These are phyloP conservation scores for Boletellus ananiceps DNA, from an alignment of 768 basidiomycete genomes.

Conservation along the genomic window DNA sequence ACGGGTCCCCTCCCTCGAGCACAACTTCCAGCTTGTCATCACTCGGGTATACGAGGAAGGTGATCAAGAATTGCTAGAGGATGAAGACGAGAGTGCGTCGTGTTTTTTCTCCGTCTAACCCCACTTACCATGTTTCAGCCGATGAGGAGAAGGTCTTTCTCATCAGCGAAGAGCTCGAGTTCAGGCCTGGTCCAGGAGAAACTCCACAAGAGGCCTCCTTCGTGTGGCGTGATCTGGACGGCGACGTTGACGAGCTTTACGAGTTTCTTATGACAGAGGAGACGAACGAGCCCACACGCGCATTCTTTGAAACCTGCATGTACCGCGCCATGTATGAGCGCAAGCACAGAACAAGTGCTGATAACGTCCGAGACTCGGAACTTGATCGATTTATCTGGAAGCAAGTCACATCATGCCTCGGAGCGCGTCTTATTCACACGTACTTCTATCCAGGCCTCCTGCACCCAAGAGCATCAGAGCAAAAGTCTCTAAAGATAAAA, in stretches of 20 bases:
- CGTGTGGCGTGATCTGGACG: conserved; percentile 87
- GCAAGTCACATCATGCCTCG: conserved; percentile 43
- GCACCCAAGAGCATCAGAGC: conserved; percentile 17
- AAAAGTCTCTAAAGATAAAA: conserved; percentile 16
- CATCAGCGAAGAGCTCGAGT: conserved; percentile 85
- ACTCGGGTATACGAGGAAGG: conserved; percentile 98
- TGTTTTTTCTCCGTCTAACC: not conserved
- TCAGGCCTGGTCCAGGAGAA: conserved; percentile 66
- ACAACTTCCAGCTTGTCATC: conserved; percentile 87
- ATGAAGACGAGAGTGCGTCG: conserved; percentile 80
- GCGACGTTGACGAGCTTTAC: conserved; percentile 89
- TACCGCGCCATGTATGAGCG: conserved; percentile 96
- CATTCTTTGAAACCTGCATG: conserved; percentile 91
- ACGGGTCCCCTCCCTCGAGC: conserved; percentile 69
- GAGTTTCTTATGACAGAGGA: conserved; percentile 83
- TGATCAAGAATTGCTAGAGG: conserved; percentile 90
- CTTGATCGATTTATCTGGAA: conserved; percentile 79
- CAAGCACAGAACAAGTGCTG: conserved; percentile 73
- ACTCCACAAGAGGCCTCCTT: conserved; percentile 77
- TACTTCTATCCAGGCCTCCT: conserved; percentile 18
- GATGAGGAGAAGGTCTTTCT: conserved; percentile 93
- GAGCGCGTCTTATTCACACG: not conserved
- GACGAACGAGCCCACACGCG: conserved; percentile 72
- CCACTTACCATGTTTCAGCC: conserved; percentile 43
- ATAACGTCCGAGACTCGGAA: conserved; percentile 59